phyloP scores from a whole-genome alignment of 2,329 filamentous ascomycete genomes.

The Diaporthe australafricana region DNA sequence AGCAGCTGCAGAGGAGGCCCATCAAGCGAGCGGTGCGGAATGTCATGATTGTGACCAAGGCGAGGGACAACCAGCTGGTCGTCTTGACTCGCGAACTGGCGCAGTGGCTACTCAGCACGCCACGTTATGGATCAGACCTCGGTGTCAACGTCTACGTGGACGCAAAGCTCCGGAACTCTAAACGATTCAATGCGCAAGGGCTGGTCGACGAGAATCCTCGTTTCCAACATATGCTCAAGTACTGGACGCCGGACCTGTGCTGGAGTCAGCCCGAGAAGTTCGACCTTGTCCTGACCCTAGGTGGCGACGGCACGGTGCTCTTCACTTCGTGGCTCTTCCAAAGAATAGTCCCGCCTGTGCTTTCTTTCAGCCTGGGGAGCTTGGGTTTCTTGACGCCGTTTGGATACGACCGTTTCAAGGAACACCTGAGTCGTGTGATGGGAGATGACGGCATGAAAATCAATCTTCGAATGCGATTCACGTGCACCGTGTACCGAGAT shows the following conservation, averaged over 20 bases:
- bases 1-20: slow-evolving; percentile 91
- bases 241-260: slow-evolving; percentile 97
- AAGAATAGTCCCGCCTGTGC: slow-evolving; percentile 84
- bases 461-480: slow-evolving; percentile 98
- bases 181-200: slow-evolving; percentile 83
- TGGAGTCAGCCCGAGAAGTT: slow-evolving; percentile 95
- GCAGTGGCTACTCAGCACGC: slow-evolving; percentile 88
- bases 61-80: slow-evolving; percentile 93
- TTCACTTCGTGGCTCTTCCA: slow-evolving; percentile 96
- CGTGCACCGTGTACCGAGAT: slow-evolving; percentile 92
- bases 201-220: slow-evolving; percentile 80
- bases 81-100: slow-evolving; percentile 88
- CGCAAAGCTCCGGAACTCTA: slow-evolving; percentile 88
- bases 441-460: slow-evolving; percentile 96
- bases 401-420: slow-evolving; percentile 87
- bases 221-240: slow-evolving; percentile 87
- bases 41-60: slow-evolving; percentile 99
- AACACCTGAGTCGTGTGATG: slow-evolving; percentile 90
- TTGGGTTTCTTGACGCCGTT: slow-evolving; percentile 92
- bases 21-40: slow-evolving; percentile 92
- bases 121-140: slow-evolving; percentile 88
- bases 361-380: slow-evolving; percentile 86
- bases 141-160: slow-evolving; percentile 99
- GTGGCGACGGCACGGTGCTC: slow-evolving; percentile 87
- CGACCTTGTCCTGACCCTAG: slow-evolving; percentile 90